phyloP scores from a whole-genome alignment of 139 green algal genomes.

The Picocystis salinarum region DNA sequence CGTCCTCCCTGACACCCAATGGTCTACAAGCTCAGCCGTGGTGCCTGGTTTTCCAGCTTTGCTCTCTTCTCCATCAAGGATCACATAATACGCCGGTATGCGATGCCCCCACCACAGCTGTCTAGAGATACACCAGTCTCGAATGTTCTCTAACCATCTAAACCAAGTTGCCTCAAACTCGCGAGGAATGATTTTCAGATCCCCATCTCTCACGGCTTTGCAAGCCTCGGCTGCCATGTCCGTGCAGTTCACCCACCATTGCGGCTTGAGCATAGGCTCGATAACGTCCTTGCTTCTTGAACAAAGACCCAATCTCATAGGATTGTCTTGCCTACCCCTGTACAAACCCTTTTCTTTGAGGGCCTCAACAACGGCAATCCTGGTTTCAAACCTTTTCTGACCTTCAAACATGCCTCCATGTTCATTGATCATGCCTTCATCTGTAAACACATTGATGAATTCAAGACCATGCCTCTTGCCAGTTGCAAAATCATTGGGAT shows the following conservation, averaged over 20 bases:
- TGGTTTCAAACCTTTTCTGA: conserved; percentile 68
- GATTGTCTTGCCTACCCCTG: conserved; percentile 62
- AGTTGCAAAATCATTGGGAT: conserved; percentile 3
- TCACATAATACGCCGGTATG: conserved; percentile 34
- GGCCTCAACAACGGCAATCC: conserved; percentile 57
- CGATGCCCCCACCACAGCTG: conserved; percentile 43
- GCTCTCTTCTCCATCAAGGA: conserved; percentile 10
- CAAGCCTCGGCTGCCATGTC: conserved; percentile 58
- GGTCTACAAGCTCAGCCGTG: conserved; percentile 11
- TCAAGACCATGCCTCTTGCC: conserved; percentile 6
- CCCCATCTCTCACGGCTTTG: conserved; percentile 48
- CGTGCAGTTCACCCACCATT: conserved; percentile 63
- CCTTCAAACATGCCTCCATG: conserved; percentile 62
- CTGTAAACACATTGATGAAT: conserved; percentile 15
- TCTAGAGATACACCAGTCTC: conserved; percentile 19
- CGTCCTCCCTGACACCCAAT: conserved; percentile 23
- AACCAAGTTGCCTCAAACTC: conserved; percentile 80
- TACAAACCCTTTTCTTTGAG: conserved; percentile 38
- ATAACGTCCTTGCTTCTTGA: conserved; percentile 92
- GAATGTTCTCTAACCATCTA: conserved; percentile 11
- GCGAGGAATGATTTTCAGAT: conserved; percentile 71
- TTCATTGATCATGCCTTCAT: conserved; percentile 6
- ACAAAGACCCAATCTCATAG: conserved; percentile 86
- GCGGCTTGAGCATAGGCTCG: conserved; percentile 89
- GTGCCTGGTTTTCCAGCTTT: conserved; percentile 5